Percentiles rank a stretch among this genome's conserved stretches.
phyloP scores from a whole-genome alignment of 2,329 filamentous ascomycete genomes.

The Stagonosporopsis tanaceti region DNA sequence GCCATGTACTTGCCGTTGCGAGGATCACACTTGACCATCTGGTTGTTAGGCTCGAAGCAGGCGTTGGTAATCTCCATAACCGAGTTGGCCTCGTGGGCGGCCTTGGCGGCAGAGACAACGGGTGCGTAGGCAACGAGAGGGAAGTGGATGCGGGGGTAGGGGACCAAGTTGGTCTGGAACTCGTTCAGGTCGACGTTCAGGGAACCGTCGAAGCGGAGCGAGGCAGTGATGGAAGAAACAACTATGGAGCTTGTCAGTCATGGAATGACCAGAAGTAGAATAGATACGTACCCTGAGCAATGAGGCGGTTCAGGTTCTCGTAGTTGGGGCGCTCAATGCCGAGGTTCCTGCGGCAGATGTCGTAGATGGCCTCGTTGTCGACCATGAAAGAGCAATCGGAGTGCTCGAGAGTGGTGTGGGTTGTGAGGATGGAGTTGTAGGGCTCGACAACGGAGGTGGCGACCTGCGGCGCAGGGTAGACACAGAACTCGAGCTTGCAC shows the following conservation, averaged over 20 bases:
- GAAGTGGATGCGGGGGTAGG: slow-evolving; percentile 99
- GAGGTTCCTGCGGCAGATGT: slow-evolving; percentile 98
- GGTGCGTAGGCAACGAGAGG: slow-evolving; percentile 96
- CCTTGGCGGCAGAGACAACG: slow-evolving; percentile 93
- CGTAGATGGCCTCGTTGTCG: slow-evolving; percentile 99
- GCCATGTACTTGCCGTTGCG: slow-evolving; percentile 99
- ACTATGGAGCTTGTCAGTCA: slow-evolving; percentile 61
- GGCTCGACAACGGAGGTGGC: slow-evolving; percentile 98
- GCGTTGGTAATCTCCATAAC: slow-evolving; percentile 98
- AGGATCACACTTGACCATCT: slow-evolving; percentile 99
- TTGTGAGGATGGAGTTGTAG: slow-evolving; percentile 99
- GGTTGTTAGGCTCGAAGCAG: slow-evolving; percentile 99
- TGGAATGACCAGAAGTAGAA: slow-evolving; percentile 29
- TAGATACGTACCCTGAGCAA: slow-evolving; percentile 80
- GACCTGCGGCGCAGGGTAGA: slow-evolving; percentile 97
- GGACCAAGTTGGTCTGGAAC: slow-evolving; percentile 99
- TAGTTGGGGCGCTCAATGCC: slow-evolving; percentile 97
- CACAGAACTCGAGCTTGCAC: slow-evolving; percentile 99
- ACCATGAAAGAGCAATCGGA: slow-evolving; percentile 99
- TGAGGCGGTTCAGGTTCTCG: slow-evolving; percentile 98
- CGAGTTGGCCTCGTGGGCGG: slow-evolving; percentile 96
- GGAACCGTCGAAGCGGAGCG: slow-evolving; percentile 96
- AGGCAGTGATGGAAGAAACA: slow-evolving; percentile 97
- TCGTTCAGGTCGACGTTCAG: slow-evolving; percentile 99
- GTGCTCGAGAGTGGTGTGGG: slow-evolving; percentile 98